These are phyloP conservation scores for Alisma plantagoaquatica DNA, from an alignment of 106 monocot species.

Conservation along the genomic window DNA sequence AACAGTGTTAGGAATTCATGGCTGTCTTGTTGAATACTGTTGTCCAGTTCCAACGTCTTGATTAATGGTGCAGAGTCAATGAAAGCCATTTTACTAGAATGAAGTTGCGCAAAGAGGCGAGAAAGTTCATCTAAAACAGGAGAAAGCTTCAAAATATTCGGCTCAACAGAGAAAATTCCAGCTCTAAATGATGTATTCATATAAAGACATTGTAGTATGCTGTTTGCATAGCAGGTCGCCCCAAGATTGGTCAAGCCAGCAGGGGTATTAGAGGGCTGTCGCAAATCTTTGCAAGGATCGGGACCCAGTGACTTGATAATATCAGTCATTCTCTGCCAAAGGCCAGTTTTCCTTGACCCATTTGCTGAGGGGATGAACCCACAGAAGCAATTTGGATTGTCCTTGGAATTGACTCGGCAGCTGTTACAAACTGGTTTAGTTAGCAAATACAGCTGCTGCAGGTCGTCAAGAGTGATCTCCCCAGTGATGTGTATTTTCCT, in stretches of 20 bases:
- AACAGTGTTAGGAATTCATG: conserved; percentile 98
- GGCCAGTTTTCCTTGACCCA: conserved; percentile 61
- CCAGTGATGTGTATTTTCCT: conserved; percentile 77
- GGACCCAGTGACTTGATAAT: conserved; percentile 64
- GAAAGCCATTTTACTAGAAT: conserved; percentile 75
- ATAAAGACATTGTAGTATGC: conserved; percentile 97
- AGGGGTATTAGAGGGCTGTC: conserved; percentile 55
- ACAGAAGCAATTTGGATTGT: conserved; percentile 96
- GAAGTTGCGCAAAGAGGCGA: conserved; percentile 77
- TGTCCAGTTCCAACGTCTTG: conserved; percentile 90
- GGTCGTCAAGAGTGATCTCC: conserved; percentile 45
- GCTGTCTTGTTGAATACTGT: conserved; percentile 94
- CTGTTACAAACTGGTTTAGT: conserved; percentile 72
- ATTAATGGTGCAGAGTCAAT: conserved; percentile 97
- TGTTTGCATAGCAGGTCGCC: conserved; percentile 98
- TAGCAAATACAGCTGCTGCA: conserved; percentile 55
- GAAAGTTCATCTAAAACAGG: conserved; percentile 87
- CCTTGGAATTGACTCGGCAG: conserved; percentile 78
- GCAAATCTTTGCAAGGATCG: conserved; percentile 63
- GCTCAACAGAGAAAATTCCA: conserved; percentile 77
- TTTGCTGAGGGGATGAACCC: conserved; percentile 64
- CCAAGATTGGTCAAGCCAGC: conserved; percentile 94
- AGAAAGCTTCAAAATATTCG: conserved; percentile 55
- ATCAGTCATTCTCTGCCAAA: conserved; percentile 86
- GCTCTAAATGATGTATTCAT: conserved; percentile 76